phyloP scores from a whole-genome alignment of 2,329 filamentous ascomycete species.

The Chaetomium strumarium region DNA sequence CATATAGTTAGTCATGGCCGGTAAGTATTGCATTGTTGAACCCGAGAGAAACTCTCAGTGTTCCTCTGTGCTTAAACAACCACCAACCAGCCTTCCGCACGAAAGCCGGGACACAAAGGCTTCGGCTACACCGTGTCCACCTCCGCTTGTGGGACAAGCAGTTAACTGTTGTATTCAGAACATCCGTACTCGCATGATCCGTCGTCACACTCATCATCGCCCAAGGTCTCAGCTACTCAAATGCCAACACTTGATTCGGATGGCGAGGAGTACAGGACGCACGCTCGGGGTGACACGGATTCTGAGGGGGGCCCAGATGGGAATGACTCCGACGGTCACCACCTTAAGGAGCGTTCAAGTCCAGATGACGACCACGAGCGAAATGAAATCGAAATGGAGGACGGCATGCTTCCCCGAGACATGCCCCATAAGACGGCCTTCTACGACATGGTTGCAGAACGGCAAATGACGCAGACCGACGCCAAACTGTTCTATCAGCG shows the following conservation, averaged over 20 bases:
- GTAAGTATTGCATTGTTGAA: too few species aligned
- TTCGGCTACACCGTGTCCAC: not conserved
- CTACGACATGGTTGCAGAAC: conserved; percentile 90
- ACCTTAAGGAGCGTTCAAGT: not conserved
- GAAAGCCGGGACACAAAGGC: not conserved
- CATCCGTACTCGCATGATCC: conserved; percentile 26
- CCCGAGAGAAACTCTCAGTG: too few species aligned
- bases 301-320: conserved; percentile 27
- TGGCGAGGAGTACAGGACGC: conserved; percentile 31
- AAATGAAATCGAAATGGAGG: conserved; percentile 32
- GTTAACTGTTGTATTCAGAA: conserved; percentile 21
- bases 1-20: too few species aligned
- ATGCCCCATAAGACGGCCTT: conserved; percentile 70
- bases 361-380: conserved; percentile 9
- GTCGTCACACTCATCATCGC: conserved; percentile 32
- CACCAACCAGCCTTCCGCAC: not conserved
- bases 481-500: conserved; percentile 95
- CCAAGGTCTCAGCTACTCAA: conserved; percentile 28
- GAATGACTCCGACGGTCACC: not conserved
- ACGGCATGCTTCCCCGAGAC: conserved; percentile 57
- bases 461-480: conserved; percentile 88
- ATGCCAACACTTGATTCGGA: conserved; percentile 34
- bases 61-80: not conserved
- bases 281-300: conserved; percentile 31
- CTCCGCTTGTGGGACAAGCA: conserved; percentile 11